phyloP scores from a whole-genome alignment of 495 filamentous ascomycete species.

The Aspergillus indologenus region DNA sequence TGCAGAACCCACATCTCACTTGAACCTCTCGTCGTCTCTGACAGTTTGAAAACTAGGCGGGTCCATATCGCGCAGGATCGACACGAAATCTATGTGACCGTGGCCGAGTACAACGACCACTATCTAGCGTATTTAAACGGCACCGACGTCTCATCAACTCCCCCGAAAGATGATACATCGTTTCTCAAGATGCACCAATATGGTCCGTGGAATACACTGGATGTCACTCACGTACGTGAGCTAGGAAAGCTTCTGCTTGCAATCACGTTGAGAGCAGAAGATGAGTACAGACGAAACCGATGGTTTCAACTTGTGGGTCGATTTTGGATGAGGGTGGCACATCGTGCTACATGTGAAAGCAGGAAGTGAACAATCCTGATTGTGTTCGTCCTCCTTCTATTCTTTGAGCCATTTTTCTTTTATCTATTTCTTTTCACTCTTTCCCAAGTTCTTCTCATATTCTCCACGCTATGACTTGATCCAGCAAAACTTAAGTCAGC shows the following conservation, averaged over 20 bases:
- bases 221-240: not conserved
- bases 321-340: too few species aligned
- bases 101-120: constrained; percentile 11
- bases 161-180: too few species aligned
- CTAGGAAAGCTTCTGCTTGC: constrained; percentile 7
- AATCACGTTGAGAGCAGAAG: not conserved
- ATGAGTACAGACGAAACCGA: too few species aligned
- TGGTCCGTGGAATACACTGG: constrained; percentile 8
- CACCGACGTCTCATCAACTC: not conserved
- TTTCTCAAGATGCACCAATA: constrained; percentile 12
- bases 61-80: constrained; percentile 14
- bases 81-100: constrained; percentile 16
- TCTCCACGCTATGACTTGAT: too few species aligned
- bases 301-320: too few species aligned
- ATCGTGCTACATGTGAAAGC: too few species aligned
- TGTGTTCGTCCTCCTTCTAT: too few species aligned
- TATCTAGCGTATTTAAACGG: constrained; percentile 11
- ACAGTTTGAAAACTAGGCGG: constrained; percentile 2
- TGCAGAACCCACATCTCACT: not conserved
- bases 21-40: not conserved
- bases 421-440: too few species aligned
- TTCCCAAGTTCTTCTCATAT: too few species aligned
- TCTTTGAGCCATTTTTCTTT: too few species aligned
- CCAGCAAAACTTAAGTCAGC: too few species aligned
- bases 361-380: too few species aligned